Base-by-base conservation (phyloP, 78 protist genomes). In the Guillardia theta region DNA sequence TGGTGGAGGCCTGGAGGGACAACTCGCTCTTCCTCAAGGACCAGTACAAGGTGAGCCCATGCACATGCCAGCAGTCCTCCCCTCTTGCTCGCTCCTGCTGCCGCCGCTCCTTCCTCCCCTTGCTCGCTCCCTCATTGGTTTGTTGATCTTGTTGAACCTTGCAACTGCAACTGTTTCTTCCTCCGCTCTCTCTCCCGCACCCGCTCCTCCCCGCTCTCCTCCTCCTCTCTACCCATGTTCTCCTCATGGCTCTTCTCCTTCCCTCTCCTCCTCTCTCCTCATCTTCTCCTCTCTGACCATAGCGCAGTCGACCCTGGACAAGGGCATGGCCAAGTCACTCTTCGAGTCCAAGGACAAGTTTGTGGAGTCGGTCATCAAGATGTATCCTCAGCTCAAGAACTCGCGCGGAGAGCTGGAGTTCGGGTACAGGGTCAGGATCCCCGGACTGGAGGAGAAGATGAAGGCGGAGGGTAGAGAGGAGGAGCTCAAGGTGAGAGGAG, bases 1-100 rank as follows among this genome's bases (percentile, higher is more conserved):
- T 78, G 43, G 90, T 78, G 22, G 90, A 78, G 90, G 45, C 90
- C 2, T 78, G 90, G 90, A 37, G 45, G 50, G 48, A 78, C 90
- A 78, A 78, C 90, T 43, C 90, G 37, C 8, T 78, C 33, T 43
- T 78, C 50, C 90, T 78, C 24, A 78, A 78, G 48, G 90, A 78
- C 90, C 90, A 78, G 90, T 78, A 78, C 90, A 78, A 78, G 90
- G 90, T 70, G 33, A 18, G 45, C 18, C 62, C 33, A 53, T 12
- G 18, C 12, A 21, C 18, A 21, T 53, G 18, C 33, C 33, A 53
- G 12, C 12, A 53, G 62, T 53, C 18, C 12, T 53, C 18, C 18
- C 18, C 62, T 21, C 12, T 53, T 53, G 12, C 12, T 21, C 62
- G 62, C 18, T 53, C 18, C 62, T 53, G 33, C 33, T 12, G 12